phyloP scores from a whole-genome alignment of 768 basidiomycete genomes.

The Lactarius sanguifluus region DNA sequence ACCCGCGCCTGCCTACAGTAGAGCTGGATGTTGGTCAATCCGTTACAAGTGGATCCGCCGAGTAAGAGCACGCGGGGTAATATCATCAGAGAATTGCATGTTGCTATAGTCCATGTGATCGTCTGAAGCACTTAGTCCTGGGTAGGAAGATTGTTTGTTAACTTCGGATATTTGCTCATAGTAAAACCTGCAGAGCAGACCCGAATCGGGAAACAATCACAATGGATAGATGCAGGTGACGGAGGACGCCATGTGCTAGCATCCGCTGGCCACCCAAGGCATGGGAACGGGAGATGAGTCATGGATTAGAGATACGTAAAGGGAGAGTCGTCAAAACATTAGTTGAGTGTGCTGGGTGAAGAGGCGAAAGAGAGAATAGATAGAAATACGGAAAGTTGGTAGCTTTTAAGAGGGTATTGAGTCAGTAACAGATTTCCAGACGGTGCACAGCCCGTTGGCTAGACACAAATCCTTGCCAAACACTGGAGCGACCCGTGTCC shows the following conservation, averaged over 20 bases:
- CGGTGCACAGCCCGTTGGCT: not conserved
- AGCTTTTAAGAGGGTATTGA: not conserved
- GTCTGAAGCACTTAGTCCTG: not conserved
- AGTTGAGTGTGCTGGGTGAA: not conserved
- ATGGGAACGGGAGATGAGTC: not conserved
- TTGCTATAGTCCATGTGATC: not conserved
- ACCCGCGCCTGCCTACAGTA: not conserved
- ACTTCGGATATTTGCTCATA: not conserved
- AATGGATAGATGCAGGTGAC: not conserved
- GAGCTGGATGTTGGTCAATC: not conserved
- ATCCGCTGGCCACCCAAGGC: not conserved
- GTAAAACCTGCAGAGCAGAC: not conserved
- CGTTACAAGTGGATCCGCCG: not conserved
- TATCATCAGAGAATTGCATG: not conserved
- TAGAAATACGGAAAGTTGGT: not conserved
- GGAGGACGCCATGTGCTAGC: not conserved
- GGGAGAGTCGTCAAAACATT: not conserved
- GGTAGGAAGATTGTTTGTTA: not conserved
- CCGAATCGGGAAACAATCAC: not conserved
- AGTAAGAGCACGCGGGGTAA: not conserved
- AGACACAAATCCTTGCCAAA: not conserved
- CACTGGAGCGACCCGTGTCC: not conserved
- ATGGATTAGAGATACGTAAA: not conserved
- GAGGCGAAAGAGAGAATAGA: not conserved
- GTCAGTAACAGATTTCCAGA: not conserved